Conservation (phyloP, 805 yeast genomes). For the Wickerhamiella qilinensis region DNA sequence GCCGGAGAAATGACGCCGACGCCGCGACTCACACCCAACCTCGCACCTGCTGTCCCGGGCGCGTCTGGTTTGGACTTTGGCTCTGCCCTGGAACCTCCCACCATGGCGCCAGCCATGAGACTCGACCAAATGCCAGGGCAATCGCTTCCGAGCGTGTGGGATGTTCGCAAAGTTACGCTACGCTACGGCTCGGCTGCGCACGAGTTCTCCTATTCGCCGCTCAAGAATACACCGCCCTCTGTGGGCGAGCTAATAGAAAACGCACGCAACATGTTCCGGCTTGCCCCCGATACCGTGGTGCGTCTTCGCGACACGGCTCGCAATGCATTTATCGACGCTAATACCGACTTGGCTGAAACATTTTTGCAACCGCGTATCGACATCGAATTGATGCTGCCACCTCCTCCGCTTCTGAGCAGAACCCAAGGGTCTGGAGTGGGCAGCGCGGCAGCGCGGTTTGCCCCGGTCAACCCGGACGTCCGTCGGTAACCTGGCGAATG, state of each 20-base stretch:
- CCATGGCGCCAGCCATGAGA: neutral
- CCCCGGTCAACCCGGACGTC: neutral
- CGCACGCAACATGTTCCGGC: conserved; percentile 56
- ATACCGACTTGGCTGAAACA: conserved; percentile 32
- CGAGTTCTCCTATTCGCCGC: conserved; percentile 47
- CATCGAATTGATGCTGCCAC: conserved; percentile 26
- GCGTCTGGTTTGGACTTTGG: neutral
- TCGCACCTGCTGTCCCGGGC: neutral
- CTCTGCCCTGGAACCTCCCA: neutral
- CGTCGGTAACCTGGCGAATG: no score
- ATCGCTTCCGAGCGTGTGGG: neutral
- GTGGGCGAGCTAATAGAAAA: conserved; percentile 62
- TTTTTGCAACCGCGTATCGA: conserved; percentile 27
- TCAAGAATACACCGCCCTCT: conserved; percentile 67
- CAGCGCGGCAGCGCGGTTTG: neutral
- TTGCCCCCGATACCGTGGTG: conserved; percentile 24
- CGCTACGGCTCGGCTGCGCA: conserved; percentile 23
- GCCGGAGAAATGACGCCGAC: neutral
- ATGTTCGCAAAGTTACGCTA: conserved; percentile 16
- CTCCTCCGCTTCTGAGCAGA: conserved; percentile 7
- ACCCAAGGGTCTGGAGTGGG: no score
- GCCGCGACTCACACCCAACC: neutral
- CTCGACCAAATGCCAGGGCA: neutral
- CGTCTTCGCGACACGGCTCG: conserved; percentile 23
- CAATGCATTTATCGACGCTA: conserved; percentile 25